These are phyloP conservation scores for Lipomyces starkeyi DNA, from an alignment of 805 yeast species.

Conservation along the genomic window DNA sequence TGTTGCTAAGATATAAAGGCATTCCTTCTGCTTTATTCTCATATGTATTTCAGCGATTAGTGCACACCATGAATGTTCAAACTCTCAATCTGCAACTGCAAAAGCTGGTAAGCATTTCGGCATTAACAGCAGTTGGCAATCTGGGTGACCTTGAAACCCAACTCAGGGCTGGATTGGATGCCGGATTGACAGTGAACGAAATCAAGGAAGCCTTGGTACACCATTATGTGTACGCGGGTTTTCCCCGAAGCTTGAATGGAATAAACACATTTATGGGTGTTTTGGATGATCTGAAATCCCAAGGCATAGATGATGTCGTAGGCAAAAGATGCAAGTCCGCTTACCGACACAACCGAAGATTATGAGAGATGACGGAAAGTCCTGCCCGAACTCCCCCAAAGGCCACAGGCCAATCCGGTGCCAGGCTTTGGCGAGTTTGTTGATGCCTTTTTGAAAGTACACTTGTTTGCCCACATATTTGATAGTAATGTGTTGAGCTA, in stretches of 20 bases:
- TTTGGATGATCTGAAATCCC: slow-evolving; percentile 1
- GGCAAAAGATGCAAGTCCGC: slow-evolving; percentile 9
- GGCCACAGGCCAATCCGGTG: slow-evolving; percentile 1
- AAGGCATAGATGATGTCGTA: neutral
- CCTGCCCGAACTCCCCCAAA: neutral
- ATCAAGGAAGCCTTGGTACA: slow-evolving; percentile 9
- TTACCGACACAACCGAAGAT: slow-evolving; percentile 3
- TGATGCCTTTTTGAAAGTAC: slow-evolving; percentile 6
- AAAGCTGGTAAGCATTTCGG: slow-evolving; percentile 2
- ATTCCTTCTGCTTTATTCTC: neutral
- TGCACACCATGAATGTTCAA: neutral
- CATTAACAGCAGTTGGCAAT: slow-evolving; percentile 3
- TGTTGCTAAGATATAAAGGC: neutral
- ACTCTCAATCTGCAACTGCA: neutral
- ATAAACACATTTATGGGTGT: neutral
- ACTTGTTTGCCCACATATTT: slow-evolving; percentile 6
- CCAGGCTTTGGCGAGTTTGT: slow-evolving; percentile 7
- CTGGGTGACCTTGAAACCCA: neutral
- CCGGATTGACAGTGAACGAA: slow-evolving; percentile 8
- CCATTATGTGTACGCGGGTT: neutral
- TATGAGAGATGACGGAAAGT: slow-evolving; percentile 4
- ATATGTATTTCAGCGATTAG: neutral
- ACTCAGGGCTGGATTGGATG: slow-evolving; percentile 11
- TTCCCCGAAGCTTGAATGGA: slow-evolving; percentile 8
- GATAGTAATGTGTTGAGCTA: slow-evolving; percentile 5